Percentiles rank a stretch among this genome's conserved stretches.
phyloP scores from a whole-genome alignment of 306 rosid species.

The Gastrolobium villosum region DNA sequence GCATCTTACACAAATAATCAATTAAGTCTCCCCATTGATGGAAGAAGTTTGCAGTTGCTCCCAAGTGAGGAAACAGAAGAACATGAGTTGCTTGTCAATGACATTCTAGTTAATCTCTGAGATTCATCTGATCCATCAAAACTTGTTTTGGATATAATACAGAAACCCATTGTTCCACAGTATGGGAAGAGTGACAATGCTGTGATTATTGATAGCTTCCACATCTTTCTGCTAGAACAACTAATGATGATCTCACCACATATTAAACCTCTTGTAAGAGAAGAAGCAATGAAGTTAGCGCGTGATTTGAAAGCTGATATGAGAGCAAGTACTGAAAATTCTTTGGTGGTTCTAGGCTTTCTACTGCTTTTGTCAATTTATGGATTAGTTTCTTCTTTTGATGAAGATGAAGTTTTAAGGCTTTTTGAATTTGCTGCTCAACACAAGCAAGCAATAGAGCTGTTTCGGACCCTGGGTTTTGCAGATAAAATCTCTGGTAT shows the following conservation, averaged over 20 bases:
- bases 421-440: conserved; percentile 51
- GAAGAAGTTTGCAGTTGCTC: conserved; percentile 40
- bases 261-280: conserved; percentile 45
- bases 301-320: conserved; percentile 52
- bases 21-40: conserved; percentile 24
- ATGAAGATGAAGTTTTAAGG: conserved; percentile 53
- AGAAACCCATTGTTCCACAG: too few relatives aligned
- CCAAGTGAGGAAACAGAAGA: conserved; percentile 41
- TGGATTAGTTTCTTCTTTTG: neutral
- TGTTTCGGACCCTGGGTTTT: conserved; percentile 49
- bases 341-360: conserved; percentile 55
- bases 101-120: neutral
- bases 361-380: conserved; percentile 56
- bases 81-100: conserved; percentile 25
- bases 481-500: conserved; percentile 56
- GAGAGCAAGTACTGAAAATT: conserved; percentile 36
- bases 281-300: conserved; percentile 60
- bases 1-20: conserved; percentile 45
- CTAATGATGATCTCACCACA: conserved; percentile 49
- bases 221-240: neutral
- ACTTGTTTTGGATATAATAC: too few relatives aligned
- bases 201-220: too few relatives aligned
- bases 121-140: too few relatives aligned
- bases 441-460: conserved; percentile 52
- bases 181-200: too few relatives aligned